Percentiles rank a stretch among this genome's conserved stretches.
Conservation (phyloP, 768 basidiomycete genomes). For the Hysterangium stoloniferum region DNA sequence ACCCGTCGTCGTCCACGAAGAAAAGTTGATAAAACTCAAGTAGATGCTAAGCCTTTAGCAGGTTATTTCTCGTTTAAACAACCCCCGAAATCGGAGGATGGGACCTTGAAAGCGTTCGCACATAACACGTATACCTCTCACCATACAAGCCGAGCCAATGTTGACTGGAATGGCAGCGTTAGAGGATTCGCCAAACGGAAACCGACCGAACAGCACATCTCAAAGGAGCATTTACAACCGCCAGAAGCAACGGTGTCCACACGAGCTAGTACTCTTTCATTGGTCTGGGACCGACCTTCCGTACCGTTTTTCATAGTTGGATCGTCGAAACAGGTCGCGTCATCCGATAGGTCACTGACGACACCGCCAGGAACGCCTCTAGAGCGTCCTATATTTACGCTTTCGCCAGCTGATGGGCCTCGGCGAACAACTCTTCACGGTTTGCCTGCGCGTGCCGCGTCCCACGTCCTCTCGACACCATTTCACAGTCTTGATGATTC, state of each 20-base stretch:
- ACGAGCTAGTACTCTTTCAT: conserved; percentile 31
- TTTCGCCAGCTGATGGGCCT: conserved; percentile 8
- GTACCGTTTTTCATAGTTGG: conserved; percentile 39
- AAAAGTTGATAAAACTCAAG: neutral
- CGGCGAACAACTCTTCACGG: conserved; percentile 10
- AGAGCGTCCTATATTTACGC: conserved; percentile 3
- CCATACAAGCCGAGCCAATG: conserved; percentile 19
- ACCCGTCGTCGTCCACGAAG: conserved; percentile 11
- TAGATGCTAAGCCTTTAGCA: conserved; percentile 25
- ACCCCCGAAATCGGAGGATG: conserved; percentile 22
- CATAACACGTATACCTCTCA: conserved; percentile 3
- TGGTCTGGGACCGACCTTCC: conserved; percentile 32
- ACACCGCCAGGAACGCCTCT: conserved; percentile 26
- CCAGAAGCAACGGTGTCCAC: conserved; percentile 15
- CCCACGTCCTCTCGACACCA: conserved; percentile 52
- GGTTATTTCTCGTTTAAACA: conserved; percentile 58
- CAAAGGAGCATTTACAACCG: conserved; percentile 7
- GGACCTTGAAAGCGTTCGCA: neutral
- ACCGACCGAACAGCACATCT: conserved; percentile 18
- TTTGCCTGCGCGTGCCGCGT: conserved; percentile 17
- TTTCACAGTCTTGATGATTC: conserved; percentile 80
- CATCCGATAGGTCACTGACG: conserved; percentile 15
- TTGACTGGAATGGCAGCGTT: conserved; percentile 47
- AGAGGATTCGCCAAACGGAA: conserved; percentile 43
- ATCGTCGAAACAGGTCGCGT: conserved; percentile 25